Evolutionary conservation across 805 yeast species (phyloP).

Genomic region (Tetrapisispora pingtungensis): DNA sequence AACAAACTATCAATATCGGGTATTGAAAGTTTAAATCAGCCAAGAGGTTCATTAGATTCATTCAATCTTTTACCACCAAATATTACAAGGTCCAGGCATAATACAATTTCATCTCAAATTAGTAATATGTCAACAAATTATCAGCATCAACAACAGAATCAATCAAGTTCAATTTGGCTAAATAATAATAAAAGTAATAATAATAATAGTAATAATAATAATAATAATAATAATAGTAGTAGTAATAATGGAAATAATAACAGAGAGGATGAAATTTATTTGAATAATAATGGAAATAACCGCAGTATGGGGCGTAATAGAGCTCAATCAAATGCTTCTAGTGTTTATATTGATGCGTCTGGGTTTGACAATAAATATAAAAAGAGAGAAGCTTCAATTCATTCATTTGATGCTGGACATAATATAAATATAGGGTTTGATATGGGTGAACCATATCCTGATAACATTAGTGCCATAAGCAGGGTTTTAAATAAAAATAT

Average conservation of each 20-base stretch:
- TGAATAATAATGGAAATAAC: constrained; percentile 1
- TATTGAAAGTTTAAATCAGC: constrained; percentile 3
- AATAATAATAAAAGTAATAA: constrained; percentile 6
- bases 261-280: constrained; percentile 3
- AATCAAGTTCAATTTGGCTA: neutral
- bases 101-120: constrained; percentile 29
- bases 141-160: constrained; percentile 9
- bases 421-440: neutral
- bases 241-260: constrained; percentile 6
- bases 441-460: neutral
- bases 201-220: constrained; percentile 4
- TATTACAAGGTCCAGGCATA: constrained; percentile 26
- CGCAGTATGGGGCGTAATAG: constrained; percentile 16
- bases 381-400: constrained; percentile 5
- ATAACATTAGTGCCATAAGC: neutral
- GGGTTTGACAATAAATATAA: constrained; percentile 11
- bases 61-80: constrained; percentile 15
- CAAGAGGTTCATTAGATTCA: constrained; percentile 27
- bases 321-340: constrained; percentile 28
- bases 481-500: constrained; percentile 13
- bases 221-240: constrained; percentile 5
- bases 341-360: constrained; percentile 26
- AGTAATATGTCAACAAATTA: constrained; percentile 25
- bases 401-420: constrained; percentile 7
- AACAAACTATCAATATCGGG: neutral